A percentile compares a stretch with the other conserved stretches of the same genome.
These are phyloP conservation scores for Termitomyces sp. DNA, from an alignment of 768 basidiomycete genomes.

Conservation along the genomic window DNA sequence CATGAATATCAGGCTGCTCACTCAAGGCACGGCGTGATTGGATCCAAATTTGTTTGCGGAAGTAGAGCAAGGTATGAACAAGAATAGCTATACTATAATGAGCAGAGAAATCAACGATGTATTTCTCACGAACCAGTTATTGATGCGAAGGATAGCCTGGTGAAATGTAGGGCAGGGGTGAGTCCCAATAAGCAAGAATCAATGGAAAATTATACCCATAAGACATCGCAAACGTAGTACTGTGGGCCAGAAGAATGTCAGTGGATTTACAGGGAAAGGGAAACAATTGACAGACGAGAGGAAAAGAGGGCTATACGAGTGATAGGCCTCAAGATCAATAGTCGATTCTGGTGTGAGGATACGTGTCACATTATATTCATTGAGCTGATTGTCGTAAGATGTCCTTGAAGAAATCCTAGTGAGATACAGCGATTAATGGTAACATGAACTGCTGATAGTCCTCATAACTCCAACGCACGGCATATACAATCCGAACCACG, in stretches of 20 bases:
- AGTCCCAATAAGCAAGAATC: background rate
- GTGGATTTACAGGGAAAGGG: background rate
- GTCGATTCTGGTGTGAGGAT: constrained; percentile 50
- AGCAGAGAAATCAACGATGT: background rate
- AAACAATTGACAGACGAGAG: constrained; percentile 29
- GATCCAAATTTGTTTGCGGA: constrained; percentile 72
- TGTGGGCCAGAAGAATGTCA: background rate
- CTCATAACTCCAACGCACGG: constrained; percentile 31
- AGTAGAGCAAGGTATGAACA: constrained; percentile 66
- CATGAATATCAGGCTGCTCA: constrained; percentile 83
- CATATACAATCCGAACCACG: constrained; percentile 51
- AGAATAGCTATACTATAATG: constrained; percentile 37
- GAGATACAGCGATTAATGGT: constrained; percentile 1
- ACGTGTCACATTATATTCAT: constrained; percentile 47
- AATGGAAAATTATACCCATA: constrained; percentile 42
- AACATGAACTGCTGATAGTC: background rate
- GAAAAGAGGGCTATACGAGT: constrained; percentile 56
- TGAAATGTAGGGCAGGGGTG: background rate
- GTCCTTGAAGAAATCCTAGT: constrained; percentile 50
- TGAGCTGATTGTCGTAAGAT: constrained; percentile 59
- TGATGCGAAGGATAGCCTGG: constrained; percentile 64
- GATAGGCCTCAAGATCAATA: constrained; percentile 50
- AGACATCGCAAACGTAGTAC: constrained; percentile 65
- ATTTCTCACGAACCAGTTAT: constrained; percentile 39
- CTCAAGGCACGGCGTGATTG: constrained; percentile 64